Conservation (phyloP, 257 asterid genomes). For the Hygrophila difformis region DNA sequence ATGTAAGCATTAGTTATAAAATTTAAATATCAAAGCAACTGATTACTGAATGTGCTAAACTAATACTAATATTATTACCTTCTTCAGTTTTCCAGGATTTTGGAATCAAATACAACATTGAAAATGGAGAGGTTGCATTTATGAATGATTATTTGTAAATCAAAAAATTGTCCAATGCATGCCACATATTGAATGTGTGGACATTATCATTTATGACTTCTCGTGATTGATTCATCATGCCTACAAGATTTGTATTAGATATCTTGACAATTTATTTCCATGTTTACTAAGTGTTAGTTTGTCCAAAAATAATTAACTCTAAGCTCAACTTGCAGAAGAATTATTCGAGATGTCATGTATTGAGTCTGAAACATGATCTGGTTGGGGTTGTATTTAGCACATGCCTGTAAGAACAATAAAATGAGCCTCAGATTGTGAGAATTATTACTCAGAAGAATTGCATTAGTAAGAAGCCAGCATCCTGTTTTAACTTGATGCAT, state of each 20-base stretch:
- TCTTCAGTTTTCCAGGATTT: too few relatives aligned
- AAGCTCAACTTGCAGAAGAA: too few relatives aligned
- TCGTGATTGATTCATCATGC: not conserved
- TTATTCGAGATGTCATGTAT: not conserved
- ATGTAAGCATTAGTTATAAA: too few relatives aligned
- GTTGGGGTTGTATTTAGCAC: not conserved
- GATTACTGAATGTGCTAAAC: too few relatives aligned
- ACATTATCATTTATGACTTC: not conserved
- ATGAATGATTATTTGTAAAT: not conserved
- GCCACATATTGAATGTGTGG: too few relatives aligned
- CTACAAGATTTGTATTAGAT: not conserved
- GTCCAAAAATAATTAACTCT: not conserved
- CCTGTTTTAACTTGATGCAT: conserved; percentile 7
- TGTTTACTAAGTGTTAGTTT: not conserved
- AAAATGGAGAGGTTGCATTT: too few relatives aligned
- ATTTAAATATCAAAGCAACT: too few relatives aligned
- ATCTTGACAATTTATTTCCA: conserved; percentile 1
- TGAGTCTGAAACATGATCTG: not conserved
- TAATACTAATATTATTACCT: too few relatives aligned
- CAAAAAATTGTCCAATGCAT: too few relatives aligned
- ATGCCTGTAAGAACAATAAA: not conserved
- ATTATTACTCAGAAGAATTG: not conserved
- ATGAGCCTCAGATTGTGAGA: not conserved
- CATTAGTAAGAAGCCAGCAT: not conserved
- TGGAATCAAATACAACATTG: too few relatives aligned